Percentiles rank a stretch among this genome's conserved stretches.
Evolutionary conservation across 2,329 filamentous ascomycete species (phyloP).

Genomic region (Cladophialophora carrionii): DNA sequence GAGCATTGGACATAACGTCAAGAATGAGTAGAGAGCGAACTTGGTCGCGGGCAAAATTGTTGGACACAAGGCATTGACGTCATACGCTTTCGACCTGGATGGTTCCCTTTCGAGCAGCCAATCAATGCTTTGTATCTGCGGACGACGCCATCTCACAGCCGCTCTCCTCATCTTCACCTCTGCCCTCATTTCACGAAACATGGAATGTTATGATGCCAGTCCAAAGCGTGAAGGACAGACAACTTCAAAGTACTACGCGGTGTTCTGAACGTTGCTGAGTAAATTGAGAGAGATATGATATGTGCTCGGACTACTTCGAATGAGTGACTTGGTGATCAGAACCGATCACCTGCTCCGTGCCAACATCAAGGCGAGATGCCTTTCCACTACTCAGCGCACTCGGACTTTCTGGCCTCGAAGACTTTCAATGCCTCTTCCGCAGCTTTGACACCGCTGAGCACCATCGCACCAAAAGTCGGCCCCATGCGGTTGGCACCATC

Average conservation of each 20-base stretch:
- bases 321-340: neutral
- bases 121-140: conserved; percentile 4
- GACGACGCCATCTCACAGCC: neutral
- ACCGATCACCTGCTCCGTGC: neutral
- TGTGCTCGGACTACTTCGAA: conserved; percentile 4
- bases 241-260: neutral
- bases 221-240: neutral
- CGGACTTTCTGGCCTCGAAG: conserved; percentile 74
- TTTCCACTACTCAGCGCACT: conserved; percentile 64
- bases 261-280: neutral
- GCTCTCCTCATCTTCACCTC: neutral
- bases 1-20: neutral
- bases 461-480: conserved; percentile 89
- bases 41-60: neutral
- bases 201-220: neutral
- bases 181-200: neutral
- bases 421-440: conserved; percentile 81
- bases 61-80: conserved; percentile 1
- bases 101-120: neutral
- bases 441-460: conserved; percentile 82
- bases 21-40: neutral
- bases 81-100: neutral
- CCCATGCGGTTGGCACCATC: conserved; percentile 92
- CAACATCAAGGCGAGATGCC: neutral
- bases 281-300: neutral